A percentile compares a stretch with the other conserved stretches of the same genome.
These are phyloP conservation scores for Blastobotrys arbuscula DNA, from an alignment of 1,139 yeast species.

Conservation along the genomic window DNA sequence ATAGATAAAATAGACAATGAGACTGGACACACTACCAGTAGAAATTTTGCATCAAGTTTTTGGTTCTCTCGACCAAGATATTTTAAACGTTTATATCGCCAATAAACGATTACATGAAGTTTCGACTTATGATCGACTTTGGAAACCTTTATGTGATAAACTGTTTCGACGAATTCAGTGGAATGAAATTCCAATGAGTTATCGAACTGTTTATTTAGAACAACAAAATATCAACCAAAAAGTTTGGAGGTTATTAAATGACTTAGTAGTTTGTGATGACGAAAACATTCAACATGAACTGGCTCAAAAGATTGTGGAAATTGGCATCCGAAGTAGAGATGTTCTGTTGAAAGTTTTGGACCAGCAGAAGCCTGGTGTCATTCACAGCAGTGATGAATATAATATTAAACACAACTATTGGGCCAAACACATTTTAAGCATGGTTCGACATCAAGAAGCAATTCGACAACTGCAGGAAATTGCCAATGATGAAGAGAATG, in stretches of 20 bases:
- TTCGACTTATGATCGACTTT: slow-evolving; percentile 8
- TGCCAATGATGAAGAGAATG: slow-evolving; percentile 2
- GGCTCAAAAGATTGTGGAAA: slow-evolving; percentile 4
- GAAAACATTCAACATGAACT: neutral
- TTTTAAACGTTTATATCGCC: slow-evolving; percentile 9
- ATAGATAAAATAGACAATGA: neutral
- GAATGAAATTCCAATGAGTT: slow-evolving; percentile 4
- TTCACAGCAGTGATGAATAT: neutral
- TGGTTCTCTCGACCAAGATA: slow-evolving; percentile 5
- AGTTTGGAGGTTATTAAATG: slow-evolving; percentile 2
- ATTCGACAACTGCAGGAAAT: slow-evolving; percentile 8
- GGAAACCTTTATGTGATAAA: slow-evolving; percentile 11
- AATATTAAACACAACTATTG: slow-evolving; percentile 1
- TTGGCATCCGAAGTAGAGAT: slow-evolving; percentile 12
- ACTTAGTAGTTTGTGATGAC: neutral
- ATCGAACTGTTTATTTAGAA: slow-evolving; percentile 5
- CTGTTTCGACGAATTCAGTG: slow-evolving; percentile 10
- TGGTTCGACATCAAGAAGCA: slow-evolving; percentile 11
- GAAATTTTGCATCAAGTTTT: slow-evolving; percentile 11
- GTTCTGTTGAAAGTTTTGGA: slow-evolving; percentile 9
- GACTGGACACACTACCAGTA: slow-evolving; percentile 12
- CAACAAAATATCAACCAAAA: slow-evolving; percentile 12
- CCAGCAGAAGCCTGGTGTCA: slow-evolving; percentile 5
- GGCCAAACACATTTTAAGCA: slow-evolving; percentile 9
- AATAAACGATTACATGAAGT: slow-evolving; percentile 5